Evolutionary conservation across 164 flowering plant genomes (phyloP).

Genomic region (Chimonanthus praecox): DNA sequence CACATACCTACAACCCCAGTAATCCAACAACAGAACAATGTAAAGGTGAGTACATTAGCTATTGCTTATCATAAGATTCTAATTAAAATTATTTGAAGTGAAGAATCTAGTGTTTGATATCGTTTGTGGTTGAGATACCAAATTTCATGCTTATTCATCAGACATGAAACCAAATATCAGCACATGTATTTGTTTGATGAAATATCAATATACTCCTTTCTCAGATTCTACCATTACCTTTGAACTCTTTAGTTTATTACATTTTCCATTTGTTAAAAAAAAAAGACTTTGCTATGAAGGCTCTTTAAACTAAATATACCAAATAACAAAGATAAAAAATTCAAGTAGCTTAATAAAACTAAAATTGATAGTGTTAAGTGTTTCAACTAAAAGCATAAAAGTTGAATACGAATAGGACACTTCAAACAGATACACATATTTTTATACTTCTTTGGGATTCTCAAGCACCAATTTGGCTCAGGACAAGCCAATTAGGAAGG

Average conservation of each 20-base stretch:
- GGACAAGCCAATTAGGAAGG: too few relatives aligned
- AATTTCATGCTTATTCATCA: too few relatives aligned
- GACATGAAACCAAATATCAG: background rate
- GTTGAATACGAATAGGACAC: too few relatives aligned
- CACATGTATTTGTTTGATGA: background rate
- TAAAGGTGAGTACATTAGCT: background rate
- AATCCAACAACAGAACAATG: background rate
- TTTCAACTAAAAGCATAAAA: too few relatives aligned
- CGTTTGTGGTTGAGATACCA: background rate
- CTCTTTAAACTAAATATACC: background rate
- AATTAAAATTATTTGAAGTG: background rate
- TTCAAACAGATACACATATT: too few relatives aligned
- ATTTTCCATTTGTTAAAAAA: too few relatives aligned
- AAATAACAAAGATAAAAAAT: too few relatives aligned
- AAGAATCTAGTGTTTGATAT: background rate
- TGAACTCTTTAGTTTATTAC: too few relatives aligned
- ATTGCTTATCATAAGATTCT: background rate
- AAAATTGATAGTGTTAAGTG: too few relatives aligned
- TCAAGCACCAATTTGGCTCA: too few relatives aligned
- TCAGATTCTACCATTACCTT: background rate
- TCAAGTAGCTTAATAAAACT: background rate
- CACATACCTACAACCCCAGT: conserved; percentile 50
- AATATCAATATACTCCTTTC: background rate
- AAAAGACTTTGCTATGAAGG: too few relatives aligned
- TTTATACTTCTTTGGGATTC: too few relatives aligned